These are phyloP conservation scores for Beauveria medogensis DNA, from an alignment of 2,329 filamentous ascomycete species.

Conservation along the genomic window DNA sequence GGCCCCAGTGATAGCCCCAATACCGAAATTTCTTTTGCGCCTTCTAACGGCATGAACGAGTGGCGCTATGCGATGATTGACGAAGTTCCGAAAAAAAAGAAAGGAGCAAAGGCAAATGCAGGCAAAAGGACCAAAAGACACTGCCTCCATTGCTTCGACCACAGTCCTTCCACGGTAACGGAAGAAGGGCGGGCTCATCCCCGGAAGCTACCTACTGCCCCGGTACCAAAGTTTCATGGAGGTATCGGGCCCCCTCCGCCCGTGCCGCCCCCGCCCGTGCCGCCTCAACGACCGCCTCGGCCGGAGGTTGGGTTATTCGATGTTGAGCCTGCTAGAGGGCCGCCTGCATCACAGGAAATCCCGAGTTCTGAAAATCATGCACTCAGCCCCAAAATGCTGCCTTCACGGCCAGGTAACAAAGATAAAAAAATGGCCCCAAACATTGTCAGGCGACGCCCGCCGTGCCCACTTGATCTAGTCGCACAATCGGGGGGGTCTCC, in stretches of 20 bases:
- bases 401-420: neutral
- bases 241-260: constrained; percentile 5
- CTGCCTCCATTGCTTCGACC: constrained; percentile 24
- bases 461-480: neutral
- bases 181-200: constrained; percentile 20
- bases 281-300: constrained; percentile 11
- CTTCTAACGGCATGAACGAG: constrained; percentile 22
- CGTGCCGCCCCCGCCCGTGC: constrained; percentile 5
- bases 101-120: constrained; percentile 8
- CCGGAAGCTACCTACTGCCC: constrained; percentile 8
- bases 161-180: constrained; percentile 17
- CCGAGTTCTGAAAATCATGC: constrained; percentile 4
- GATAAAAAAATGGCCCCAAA: neutral
- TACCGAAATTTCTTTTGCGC: constrained; percentile 25
- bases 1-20: constrained; percentile 19
- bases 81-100: constrained; percentile 17
- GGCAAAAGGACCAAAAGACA: constrained; percentile 8
- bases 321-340: neutral
- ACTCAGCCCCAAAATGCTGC: constrained; percentile 10
- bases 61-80: constrained; percentile 28
- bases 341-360: neutral
- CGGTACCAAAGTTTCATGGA: neutral
- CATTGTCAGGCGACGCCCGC: neutral
- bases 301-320: constrained; percentile 8
- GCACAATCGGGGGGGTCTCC: neutral